Evolutionary conservation across 2,329 filamentous ascomycete genomes (phyloP).

Genomic region (Aspergillus unguis): DNA sequence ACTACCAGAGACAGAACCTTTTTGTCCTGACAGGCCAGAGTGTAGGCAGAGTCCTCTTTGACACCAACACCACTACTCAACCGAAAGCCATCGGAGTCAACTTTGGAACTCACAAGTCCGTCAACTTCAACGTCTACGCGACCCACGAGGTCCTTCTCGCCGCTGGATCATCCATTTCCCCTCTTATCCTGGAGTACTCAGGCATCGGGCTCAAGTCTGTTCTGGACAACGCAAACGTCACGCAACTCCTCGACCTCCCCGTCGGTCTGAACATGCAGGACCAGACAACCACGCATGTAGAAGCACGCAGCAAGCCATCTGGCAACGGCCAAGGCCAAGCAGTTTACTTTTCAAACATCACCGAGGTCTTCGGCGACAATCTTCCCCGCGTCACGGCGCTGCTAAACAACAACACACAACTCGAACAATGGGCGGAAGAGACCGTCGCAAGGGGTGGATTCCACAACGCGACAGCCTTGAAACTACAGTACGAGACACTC

Average conservation of each 20-base stretch:
- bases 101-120: slow-evolving; percentile 23
- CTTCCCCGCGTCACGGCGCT: slow-evolving; percentile 16
- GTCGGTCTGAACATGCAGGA: slow-evolving; percentile 32
- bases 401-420: slow-evolving; percentile 20
- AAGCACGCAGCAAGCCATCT: slow-evolving; percentile 8
- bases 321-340: slow-evolving; percentile 26
- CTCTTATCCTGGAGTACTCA: slow-evolving; percentile 27
- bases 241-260: slow-evolving; percentile 24
- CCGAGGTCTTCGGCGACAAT: slow-evolving; percentile 24
- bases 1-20: slow-evolving; percentile 20
- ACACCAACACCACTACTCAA: slow-evolving; percentile 5
- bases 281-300: slow-evolving; percentile 26
- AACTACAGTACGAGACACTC: slow-evolving; percentile 27
- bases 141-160: slow-evolving; percentile 28
- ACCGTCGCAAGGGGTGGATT: slow-evolving; percentile 26
- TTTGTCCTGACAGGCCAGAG: slow-evolving; percentile 25
- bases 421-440: slow-evolving; percentile 27
- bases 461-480: slow-evolving; percentile 24
- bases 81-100: slow-evolving; percentile 18
- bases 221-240: slow-evolving; percentile 16
- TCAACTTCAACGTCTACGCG: slow-evolving; percentile 22
- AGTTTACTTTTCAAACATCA: slow-evolving; percentile 28
- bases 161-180: slow-evolving; percentile 26
- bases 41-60: slow-evolving; percentile 24
- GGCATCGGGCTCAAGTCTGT: slow-evolving; percentile 25